Evolutionary conservation across 2,329 filamentous ascomycete species (phyloP), one percentile per base, ranked within the genome.

Genomic region (Onygenales sp.): DNA sequence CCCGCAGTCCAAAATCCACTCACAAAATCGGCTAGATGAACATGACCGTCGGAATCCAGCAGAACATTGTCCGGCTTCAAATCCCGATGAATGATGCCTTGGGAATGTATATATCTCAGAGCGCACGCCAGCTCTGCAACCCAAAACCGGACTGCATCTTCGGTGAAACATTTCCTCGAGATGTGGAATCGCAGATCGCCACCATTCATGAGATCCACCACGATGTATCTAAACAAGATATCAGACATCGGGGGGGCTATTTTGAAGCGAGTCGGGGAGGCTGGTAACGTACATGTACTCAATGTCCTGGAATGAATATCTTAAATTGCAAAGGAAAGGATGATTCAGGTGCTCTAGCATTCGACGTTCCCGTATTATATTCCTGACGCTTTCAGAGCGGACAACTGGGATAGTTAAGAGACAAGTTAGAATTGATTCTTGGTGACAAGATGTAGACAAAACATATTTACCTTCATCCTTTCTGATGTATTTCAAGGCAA

Each of bases 331-430:
- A 62, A 98, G 87, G 70, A 97, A 98, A 31, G 92, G 90, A 66
- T 98, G 93, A 69, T 95, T 96, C 64, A 98, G 81, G 70, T 97
- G 90, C 74, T 98, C 91, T 66, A 98, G 82, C 93, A 98, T 98
- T 68, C 92, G 85, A 59, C 93, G 83, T 77, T 98, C 93, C 63
- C 93, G 86, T 66, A 98, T 93, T 62, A 98, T 98, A 70, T 98
- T 98, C 65, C 92, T 87, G 57, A 97, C 93, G 68, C 92, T 97
- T 72, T 97, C 93, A 58, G 91, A 95, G 66, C 92, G 89, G 63
- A 98, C 90, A 63, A 98, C 92, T 95, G 69, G 62, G 60, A 67
- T 64, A 54, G 55, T 58, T 67, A 63, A 65, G 59, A 39, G n/a
- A 48, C 41, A 10, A 7, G 55, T 64, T 44, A 63, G 59, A 43